Base-by-base conservation (phyloP, 192 early-diverging fungal species). In the Coemansia furcata region DNA sequence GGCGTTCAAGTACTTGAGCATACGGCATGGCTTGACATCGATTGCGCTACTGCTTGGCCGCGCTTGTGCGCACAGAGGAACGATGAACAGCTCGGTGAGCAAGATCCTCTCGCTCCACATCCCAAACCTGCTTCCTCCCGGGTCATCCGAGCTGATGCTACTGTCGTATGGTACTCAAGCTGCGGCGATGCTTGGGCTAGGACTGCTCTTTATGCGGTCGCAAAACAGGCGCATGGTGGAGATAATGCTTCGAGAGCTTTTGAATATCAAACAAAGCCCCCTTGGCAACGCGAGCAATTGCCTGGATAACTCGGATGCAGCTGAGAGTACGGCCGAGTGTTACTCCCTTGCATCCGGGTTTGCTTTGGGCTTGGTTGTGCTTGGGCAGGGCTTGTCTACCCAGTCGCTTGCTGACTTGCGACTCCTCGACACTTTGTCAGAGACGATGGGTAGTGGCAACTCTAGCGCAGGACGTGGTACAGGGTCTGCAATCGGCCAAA, bases 331-430 rank as follows among this genome's bases (percentile, higher is more conserved):
- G 11, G 60, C 76, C 23, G 91, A 91, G 59, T 84, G 87, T 58
- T 89, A 89, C 68, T 88, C 91, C 4, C 78, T 93, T n/a, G 84
- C 92, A 0, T 81, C 91, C 46, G 96, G 96, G 1, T 89, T 97
- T 69, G 87, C 92, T 0, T 73, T 98, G 38, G 95, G 95, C 3
- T 85, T 95, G 26, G 88, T 93, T n/a, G 87, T 81, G 9, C 80
- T 95, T 3, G 93, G 91, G 6, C 72, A 82, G 44, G 92, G 89
- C 17, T 67, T 81, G 66, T 77, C 74, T 21, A 67, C 85, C 0
- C 69, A 60, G 38, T 78, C 78, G 17, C 69, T 90, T 12, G 65
- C 78, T 2, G 91, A 92, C 65, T 57, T 89, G 65, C 73, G 83
- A 15, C 72, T 92, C 21, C 69, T 86, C 3, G 86, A 90, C 40